phyloP scores from a whole-genome alignment of 2,329 filamentous ascomycete species.

The Ophiocordyceps australis region DNA sequence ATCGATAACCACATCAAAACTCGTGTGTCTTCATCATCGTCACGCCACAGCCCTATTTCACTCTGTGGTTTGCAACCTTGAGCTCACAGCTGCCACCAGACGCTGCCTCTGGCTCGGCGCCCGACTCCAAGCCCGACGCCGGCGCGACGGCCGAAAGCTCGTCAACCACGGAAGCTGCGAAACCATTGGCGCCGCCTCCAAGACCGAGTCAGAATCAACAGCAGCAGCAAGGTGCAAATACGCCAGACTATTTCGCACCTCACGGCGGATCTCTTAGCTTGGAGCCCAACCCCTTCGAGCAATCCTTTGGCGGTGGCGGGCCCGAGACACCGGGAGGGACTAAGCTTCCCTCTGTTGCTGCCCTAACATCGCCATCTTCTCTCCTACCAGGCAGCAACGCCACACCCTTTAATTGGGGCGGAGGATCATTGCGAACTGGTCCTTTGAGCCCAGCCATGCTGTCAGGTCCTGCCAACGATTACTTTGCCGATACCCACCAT shows the following conservation, averaged over 20 bases:
- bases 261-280: constrained; percentile 42
- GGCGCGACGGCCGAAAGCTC: constrained; percentile 27
- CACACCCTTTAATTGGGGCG: constrained; percentile 61
- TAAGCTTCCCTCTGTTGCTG: constrained; percentile 75
- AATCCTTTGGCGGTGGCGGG: constrained; percentile 57
- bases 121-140: constrained; percentile 27
- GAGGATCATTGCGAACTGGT: constrained; percentile 73
- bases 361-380: constrained; percentile 78
- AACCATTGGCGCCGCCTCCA: constrained; percentile 53
- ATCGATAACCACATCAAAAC: not conserved
- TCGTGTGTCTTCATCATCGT: constrained; percentile 2
- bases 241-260: constrained; percentile 52
- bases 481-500: constrained; percentile 67
- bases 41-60: not conserved
- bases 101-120: constrained; percentile 24
- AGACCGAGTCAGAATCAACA: constrained; percentile 33
- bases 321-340: constrained; percentile 69
- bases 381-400: constrained; percentile 57
- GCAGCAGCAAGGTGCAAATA: constrained; percentile 23
- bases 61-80: too few species aligned
- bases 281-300: constrained; percentile 94
- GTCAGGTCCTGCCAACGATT: constrained; percentile 68
- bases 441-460: constrained; percentile 96
- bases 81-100: constrained; percentile 13
- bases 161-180: constrained; percentile 39